Conservation (phyloP, 441 rosid genomes). For the Populus tomentosa region DNA sequence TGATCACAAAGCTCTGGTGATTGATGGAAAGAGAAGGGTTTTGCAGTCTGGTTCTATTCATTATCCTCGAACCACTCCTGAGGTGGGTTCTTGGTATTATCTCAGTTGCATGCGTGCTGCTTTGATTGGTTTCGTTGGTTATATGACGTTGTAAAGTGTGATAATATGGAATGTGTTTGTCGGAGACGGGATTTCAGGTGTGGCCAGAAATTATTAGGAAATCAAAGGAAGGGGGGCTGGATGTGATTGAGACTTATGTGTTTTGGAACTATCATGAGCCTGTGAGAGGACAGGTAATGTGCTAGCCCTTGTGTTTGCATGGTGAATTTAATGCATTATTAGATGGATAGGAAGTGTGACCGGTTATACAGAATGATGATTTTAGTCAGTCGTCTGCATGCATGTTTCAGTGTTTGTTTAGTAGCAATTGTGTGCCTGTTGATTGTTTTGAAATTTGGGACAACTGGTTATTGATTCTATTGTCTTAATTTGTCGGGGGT, state of each 20-base stretch:
- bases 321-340: background rate
- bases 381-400: background rate
- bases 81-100: slow-evolving; percentile 28
- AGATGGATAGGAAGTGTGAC: background rate
- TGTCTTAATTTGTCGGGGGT: background rate
- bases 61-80: slow-evolving; percentile 55
- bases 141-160: background rate
- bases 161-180: background rate
- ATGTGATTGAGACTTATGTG: slow-evolving; percentile 63
- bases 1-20: slow-evolving; percentile 53
- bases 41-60: slow-evolving; percentile 66
- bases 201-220: slow-evolving; percentile 66
- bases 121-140: background rate
- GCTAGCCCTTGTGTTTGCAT: slow-evolving; percentile 1
- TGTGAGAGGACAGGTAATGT: slow-evolving; percentile 52
- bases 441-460: background rate
- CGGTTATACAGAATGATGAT: background rate
- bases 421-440: background rate
- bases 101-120: background rate
- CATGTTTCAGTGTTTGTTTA: background rate
- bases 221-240: slow-evolving; percentile 64
- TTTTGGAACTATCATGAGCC: slow-evolving; percentile 78
- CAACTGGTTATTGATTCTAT: background rate
- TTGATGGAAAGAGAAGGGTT: slow-evolving; percentile 60
- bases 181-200: slow-evolving; percentile 32